A percentile compares a stretch with the other conserved stretches of the same genome.
Conservation (phyloP, 768 basidiomycete species). For the Pholiota conissans region DNA sequence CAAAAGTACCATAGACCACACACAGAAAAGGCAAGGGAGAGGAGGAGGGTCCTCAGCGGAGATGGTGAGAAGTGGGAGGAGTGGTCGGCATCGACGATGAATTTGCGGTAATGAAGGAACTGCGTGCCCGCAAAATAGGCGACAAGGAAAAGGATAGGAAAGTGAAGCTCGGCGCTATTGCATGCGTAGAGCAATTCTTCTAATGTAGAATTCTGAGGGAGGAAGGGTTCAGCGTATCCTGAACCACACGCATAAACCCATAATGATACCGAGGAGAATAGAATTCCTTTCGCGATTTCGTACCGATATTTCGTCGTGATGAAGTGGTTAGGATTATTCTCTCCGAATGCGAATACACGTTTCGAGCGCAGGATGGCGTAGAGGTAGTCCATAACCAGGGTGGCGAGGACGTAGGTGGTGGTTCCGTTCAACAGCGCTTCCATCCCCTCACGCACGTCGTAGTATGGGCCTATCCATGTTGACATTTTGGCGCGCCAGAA, state of each 20-base stretch:
- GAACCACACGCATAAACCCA: not conserved
- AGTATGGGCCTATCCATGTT: not conserved
- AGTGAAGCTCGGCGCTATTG: constrained; percentile 1
- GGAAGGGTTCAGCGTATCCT: not conserved
- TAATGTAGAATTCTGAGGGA: not conserved
- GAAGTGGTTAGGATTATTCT: not conserved
- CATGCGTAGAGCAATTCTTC: not conserved
- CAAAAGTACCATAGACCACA: not conserved
- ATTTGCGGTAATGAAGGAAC: not conserved
- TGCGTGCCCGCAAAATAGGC: not conserved
- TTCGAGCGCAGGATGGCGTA: not conserved
- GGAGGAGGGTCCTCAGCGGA: not conserved
- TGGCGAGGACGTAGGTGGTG: not conserved
- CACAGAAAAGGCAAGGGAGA: not conserved
- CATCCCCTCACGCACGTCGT: not conserved
- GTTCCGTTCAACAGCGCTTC: not conserved
- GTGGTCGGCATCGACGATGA: not conserved
- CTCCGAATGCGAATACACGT: not conserved
- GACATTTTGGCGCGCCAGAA: no score
- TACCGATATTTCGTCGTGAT: not conserved
- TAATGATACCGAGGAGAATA: not conserved
- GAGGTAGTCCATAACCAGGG: not conserved
- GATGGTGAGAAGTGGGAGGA: not conserved
- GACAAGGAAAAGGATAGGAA: not conserved
- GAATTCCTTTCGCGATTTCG: not conserved